phyloP scores from a whole-genome alignment of 164 flowering plant species.

The Euptelea pleiosperma region DNA sequence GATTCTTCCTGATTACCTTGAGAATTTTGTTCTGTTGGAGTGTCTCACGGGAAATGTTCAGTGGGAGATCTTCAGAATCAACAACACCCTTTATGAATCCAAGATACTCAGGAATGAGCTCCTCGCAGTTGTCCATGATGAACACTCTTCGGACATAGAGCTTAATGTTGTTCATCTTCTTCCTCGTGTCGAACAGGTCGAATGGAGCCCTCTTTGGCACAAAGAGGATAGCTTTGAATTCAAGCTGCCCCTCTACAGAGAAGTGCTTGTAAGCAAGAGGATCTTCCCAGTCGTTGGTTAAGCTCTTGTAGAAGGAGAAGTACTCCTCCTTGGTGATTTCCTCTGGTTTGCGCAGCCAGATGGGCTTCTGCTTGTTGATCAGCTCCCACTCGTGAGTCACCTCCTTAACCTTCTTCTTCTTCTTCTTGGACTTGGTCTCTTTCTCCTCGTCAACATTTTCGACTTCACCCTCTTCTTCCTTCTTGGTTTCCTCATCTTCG shows the following conservation, averaged over 20 bases:
- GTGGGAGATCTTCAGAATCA: slow-evolving; percentile 72
- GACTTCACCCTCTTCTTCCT: slow-evolving; percentile 58
- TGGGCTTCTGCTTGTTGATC: slow-evolving; percentile 74
- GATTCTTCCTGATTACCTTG: slow-evolving; percentile 70
- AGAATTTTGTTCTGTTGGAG: slow-evolving; percentile 76
- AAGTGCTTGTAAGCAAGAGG: slow-evolving; percentile 70
- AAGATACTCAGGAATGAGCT: slow-evolving; percentile 69
- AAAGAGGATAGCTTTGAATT: slow-evolving; percentile 66
- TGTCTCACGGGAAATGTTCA: slow-evolving; percentile 77
- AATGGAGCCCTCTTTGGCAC: slow-evolving; percentile 70
- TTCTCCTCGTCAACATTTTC: slow-evolving; percentile 66
- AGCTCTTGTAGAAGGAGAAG: slow-evolving; percentile 71
- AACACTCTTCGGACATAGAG: slow-evolving; percentile 70
- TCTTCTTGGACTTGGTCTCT: slow-evolving; percentile 46
- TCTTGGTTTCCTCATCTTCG: slow-evolving; percentile 61
- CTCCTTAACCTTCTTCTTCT: slow-evolving; percentile 71
- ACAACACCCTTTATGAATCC: slow-evolving; percentile 70
- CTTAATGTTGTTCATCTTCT: slow-evolving; percentile 81
- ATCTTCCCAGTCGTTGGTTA: slow-evolving; percentile 75
- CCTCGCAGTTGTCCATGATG: slow-evolving; percentile 79
- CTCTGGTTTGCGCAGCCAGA: slow-evolving; percentile 74
- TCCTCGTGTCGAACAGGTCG: slow-evolving; percentile 62
- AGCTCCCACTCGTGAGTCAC: slow-evolving; percentile 70
- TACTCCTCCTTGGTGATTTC: slow-evolving; percentile 73
- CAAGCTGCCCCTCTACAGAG: slow-evolving; percentile 77